Percentiles rank a stretch among this genome's conserved stretches.
These are phyloP conservation scores for Cladochytrium replicatum DNA, from an alignment of 192 early-diverging fungal genomes.

Conservation along the genomic window DNA sequence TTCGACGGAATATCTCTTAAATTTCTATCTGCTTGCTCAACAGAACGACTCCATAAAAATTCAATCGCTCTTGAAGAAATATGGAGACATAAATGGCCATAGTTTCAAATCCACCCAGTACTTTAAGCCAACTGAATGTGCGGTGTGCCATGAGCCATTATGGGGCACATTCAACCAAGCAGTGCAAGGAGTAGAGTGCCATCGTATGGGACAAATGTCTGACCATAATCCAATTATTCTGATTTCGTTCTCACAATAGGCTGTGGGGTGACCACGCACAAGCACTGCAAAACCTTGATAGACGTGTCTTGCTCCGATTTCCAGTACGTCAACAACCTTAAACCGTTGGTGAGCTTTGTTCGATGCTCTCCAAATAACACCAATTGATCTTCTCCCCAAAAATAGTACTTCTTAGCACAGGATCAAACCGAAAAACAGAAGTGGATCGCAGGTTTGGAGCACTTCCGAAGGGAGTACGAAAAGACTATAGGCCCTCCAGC, in stretches of 20 bases:
- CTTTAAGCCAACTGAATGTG: conserved; percentile 42
- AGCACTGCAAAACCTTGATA: conserved; percentile 16
- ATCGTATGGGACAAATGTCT: not conserved
- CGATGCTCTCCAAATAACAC: not conserved
- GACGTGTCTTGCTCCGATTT: conserved; percentile 30
- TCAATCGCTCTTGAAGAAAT: too few species aligned
- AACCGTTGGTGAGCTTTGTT: conserved; percentile 22
- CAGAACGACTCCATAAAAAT: too few species aligned
- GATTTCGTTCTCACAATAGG: not conserved
- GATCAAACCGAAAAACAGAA: conserved; percentile 20
- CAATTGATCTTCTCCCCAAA: not conserved
- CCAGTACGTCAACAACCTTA: conserved; percentile 20
- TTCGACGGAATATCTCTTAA: too few species aligned
- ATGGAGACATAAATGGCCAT: conserved; percentile 25
- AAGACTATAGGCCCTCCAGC: not conserved
- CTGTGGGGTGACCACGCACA: not conserved
- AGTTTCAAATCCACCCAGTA: conserved; percentile 29
- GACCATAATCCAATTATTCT: not conserved
- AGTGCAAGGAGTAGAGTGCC: conserved; percentile 28
- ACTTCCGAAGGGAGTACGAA: conserved; percentile 21
- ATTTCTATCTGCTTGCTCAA: too few species aligned
- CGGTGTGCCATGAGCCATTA: conserved; percentile 37
- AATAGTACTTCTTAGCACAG: conserved; percentile 43
- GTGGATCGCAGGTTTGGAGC: conserved; percentile 34
- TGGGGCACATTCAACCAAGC: conserved; percentile 37